Conservation (phyloP, 2,329 filamentous ascomycete species). For the Pseudocercospora vitis region DNA sequence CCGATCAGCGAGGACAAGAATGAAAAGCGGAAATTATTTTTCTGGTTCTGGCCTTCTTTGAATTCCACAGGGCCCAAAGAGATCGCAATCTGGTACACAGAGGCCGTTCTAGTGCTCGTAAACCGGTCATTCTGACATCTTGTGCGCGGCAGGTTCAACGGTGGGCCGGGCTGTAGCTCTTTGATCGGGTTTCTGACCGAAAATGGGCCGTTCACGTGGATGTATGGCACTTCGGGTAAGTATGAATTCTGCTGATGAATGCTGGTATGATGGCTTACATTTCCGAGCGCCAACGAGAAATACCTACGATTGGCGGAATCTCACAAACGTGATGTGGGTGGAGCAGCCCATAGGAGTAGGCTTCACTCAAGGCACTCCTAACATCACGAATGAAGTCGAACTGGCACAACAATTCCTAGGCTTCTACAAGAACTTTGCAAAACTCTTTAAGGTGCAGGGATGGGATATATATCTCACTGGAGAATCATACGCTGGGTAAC, state of each 20-base stretch:
- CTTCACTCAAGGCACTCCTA: constrained; percentile 41
- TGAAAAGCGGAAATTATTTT: constrained; percentile 51
- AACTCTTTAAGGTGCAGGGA: constrained; percentile 51
- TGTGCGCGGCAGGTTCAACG: constrained; percentile 24
- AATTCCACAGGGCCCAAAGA: constrained; percentile 51
- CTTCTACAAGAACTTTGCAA: constrained; percentile 53
- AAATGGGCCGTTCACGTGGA: constrained; percentile 42
- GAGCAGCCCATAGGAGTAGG: constrained; percentile 54
- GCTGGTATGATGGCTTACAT: background rate
- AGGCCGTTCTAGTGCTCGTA: background rate
- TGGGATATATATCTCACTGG: constrained; percentile 46
- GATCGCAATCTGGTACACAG: constrained; percentile 50
- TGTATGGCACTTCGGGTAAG: constrained; percentile 12
- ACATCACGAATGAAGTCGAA: constrained; percentile 42
- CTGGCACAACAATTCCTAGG: constrained; percentile 44
- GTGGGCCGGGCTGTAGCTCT: constrained; percentile 29
- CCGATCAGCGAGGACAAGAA: constrained; percentile 54
- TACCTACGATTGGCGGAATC: constrained; percentile 42
- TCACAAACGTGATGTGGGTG: constrained; percentile 74
- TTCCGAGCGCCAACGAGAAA: constrained; percentile 7
- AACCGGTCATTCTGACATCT: background rate
- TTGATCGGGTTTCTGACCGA: constrained; percentile 25
- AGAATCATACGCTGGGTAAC: constrained; percentile 16
- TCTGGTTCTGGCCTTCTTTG: constrained; percentile 57
- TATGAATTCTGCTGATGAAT: background rate